phyloP scores from a whole-genome alignment of 2,329 filamentous ascomycete species.

The Phialocephala subalpina region DNA sequence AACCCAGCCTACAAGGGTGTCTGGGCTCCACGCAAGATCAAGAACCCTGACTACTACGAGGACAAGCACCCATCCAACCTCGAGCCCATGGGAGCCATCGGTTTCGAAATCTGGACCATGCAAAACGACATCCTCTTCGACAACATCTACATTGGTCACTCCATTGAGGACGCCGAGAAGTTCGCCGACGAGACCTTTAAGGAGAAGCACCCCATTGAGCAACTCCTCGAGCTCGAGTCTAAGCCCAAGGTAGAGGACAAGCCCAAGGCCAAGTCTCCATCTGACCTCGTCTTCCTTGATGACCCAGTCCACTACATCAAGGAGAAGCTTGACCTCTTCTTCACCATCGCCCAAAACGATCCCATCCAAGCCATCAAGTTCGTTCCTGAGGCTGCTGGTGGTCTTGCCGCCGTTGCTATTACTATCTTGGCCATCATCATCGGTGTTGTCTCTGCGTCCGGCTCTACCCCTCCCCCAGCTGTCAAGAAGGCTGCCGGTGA shows the following conservation, averaged over 20 bases:
- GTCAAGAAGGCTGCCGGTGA: conserved; percentile 75
- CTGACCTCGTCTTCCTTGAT: conserved; percentile 86
- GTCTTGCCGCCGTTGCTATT: conserved; percentile 74
- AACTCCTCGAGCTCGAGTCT: conserved; percentile 77
- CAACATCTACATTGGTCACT: conserved; percentile 99
- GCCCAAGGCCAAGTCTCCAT: conserved; percentile 72
- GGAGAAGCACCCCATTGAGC: conserved; percentile 85
- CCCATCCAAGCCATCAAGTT: conserved; percentile 85
- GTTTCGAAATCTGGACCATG: conserved; percentile 99
- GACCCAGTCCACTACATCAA: conserved; percentile 88
- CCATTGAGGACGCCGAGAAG: conserved; percentile 88
- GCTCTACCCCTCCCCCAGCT: conserved; percentile 69
- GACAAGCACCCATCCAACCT: conserved; percentile 97
- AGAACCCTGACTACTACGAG: conserved; percentile 96
- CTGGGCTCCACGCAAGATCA: conserved; percentile 95
- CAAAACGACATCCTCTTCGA: conserved; percentile 98
- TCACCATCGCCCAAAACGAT: conserved; percentile 80
- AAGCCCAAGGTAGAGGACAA: conserved; percentile 75
- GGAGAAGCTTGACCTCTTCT: conserved; percentile 93
- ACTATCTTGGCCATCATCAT: conserved; percentile 76
- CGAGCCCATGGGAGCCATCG: conserved; percentile 96
- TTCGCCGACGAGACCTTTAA: conserved; percentile 90
- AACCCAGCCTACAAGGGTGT: conserved; percentile 98
- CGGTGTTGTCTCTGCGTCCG: conserved; percentile 69
- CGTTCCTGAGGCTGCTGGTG: conserved; percentile 90